Conservation (phyloP, 192 early-diverging fungal species). For the Linnemannia schmuckeri region DNA sequence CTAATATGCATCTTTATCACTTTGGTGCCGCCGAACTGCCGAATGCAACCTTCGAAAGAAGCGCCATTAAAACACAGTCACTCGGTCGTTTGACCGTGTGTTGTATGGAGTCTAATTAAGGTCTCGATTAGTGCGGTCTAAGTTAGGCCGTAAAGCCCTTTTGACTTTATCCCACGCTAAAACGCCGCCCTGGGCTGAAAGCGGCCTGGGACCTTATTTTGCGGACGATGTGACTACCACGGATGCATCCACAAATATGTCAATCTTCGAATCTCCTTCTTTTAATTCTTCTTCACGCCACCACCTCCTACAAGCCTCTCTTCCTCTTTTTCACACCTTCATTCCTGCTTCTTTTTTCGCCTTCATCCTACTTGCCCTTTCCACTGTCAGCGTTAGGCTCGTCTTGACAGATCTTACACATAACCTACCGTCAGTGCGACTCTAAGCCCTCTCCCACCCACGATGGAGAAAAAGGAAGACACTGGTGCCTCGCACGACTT, state of each 20-base stretch:
- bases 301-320: not conserved
- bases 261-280: not conserved
- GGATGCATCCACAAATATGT: not conserved
- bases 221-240: not conserved
- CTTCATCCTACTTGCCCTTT: not conserved
- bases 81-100: not conserved
- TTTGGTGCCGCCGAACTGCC: not conserved
- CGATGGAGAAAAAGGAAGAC: constrained; percentile 11
- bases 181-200: not conserved
- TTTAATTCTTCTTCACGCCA: not conserved
- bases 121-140: not conserved
- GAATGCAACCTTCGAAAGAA: not conserved
- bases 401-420: not conserved
- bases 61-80: not conserved
- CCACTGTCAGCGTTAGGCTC: not conserved
- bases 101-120: not conserved
- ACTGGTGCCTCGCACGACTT: not conserved
- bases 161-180: not conserved
- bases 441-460: not conserved
- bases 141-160: not conserved
- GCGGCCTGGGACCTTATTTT: not conserved
- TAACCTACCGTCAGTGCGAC: not conserved
- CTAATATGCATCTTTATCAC: not conserved
- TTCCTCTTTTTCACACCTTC: not conserved
- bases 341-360: not conserved